Percentiles rank a stretch among this genome's conserved stretches.
Evolutionary conservation across 805 yeast genomes (phyloP).

Genomic region (Pichia californica): DNA sequence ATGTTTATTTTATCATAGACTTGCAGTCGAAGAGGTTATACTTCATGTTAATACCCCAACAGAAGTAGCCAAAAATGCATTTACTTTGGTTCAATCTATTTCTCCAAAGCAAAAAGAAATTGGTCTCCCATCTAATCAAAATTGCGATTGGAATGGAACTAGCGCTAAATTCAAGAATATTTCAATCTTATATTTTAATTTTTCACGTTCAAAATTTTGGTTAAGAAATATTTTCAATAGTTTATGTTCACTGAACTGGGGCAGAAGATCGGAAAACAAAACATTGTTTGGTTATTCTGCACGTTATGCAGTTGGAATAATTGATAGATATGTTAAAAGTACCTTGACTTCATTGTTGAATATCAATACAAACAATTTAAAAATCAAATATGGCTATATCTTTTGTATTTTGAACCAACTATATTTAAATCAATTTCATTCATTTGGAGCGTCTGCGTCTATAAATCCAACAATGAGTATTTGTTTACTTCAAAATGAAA

Average conservation of each 20-base stretch:
- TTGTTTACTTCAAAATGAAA: slow-evolving; percentile 46
- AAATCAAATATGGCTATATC: slow-evolving; percentile 22
- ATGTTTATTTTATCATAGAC: slow-evolving; percentile 41
- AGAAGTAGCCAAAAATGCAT: slow-evolving; percentile 36
- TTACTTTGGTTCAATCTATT: slow-evolving; percentile 27
- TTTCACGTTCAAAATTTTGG: slow-evolving; percentile 41
- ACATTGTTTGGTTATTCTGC: slow-evolving; percentile 19
- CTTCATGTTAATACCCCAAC: slow-evolving; percentile 44
- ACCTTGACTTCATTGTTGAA: slow-evolving; percentile 15
- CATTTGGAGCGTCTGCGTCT: slow-evolving; percentile 21
- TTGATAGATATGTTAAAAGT: slow-evolving; percentile 20
- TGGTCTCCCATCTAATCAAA: slow-evolving; percentile 34
- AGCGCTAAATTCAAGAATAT: slow-evolving; percentile 60
- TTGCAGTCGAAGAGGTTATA: slow-evolving; percentile 51
- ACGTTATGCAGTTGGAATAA: slow-evolving; percentile 22
- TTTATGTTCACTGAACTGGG: slow-evolving; percentile 24
- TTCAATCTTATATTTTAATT: slow-evolving; percentile 46
- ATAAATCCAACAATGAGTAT: slow-evolving; percentile 38
- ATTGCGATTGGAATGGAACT: slow-evolving; percentile 35
- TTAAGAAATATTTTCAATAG: slow-evolving; percentile 27
- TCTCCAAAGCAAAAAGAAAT: slow-evolving; percentile 40
- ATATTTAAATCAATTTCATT: slow-evolving; percentile 19
- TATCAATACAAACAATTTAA: slow-evolving; percentile 17
- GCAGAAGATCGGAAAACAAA: slow-evolving; percentile 40
- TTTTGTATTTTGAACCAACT: slow-evolving; percentile 22